phyloP scores from a whole-genome alignment of 1,139 yeast genomes.

The Pichia sorboxylosa region DNA sequence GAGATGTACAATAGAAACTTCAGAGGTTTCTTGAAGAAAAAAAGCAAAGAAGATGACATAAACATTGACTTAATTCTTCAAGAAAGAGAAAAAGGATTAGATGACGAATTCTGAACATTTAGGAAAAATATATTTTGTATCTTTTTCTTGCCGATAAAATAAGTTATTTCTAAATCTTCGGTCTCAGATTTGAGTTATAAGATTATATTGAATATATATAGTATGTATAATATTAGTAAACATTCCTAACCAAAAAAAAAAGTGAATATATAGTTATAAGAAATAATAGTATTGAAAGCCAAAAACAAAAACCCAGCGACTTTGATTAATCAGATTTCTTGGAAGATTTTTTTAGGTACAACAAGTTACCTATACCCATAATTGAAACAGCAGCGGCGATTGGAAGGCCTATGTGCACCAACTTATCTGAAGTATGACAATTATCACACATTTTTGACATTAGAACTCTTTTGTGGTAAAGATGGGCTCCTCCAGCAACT shows the following conservation, averaged over 20 bases:
- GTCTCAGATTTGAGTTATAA: no score
- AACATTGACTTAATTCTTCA: slow-evolving; percentile 53
- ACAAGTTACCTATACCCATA: slow-evolving; percentile 10
- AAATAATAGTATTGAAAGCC: no score
- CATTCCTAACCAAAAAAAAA: no score
- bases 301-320: no score
- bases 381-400: slow-evolving; percentile 4
- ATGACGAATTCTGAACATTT: not conserved
- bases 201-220: no score
- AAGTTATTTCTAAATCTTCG: no score
- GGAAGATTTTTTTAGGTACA: slow-evolving; percentile 6
- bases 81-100: slow-evolving; percentile 29
- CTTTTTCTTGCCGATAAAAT: no score
- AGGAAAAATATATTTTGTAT: no score
- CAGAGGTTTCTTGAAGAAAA: not conserved
- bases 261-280: no score
- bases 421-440: slow-evolving; percentile 1
- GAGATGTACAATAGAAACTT: no score
- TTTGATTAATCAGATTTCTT: slow-evolving; percentile 2
- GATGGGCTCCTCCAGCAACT: slow-evolving; percentile 4
- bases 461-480: slow-evolving; percentile 5
- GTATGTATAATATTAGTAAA: no score
- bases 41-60: slow-evolving; percentile 25
- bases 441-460: slow-evolving; percentile 3
- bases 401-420: slow-evolving; percentile 6